Percentiles rank a stretch among this genome's conserved stretches.
Conservation (phyloP, 257 asterid species). For the Scutellaria barbata region DNA sequence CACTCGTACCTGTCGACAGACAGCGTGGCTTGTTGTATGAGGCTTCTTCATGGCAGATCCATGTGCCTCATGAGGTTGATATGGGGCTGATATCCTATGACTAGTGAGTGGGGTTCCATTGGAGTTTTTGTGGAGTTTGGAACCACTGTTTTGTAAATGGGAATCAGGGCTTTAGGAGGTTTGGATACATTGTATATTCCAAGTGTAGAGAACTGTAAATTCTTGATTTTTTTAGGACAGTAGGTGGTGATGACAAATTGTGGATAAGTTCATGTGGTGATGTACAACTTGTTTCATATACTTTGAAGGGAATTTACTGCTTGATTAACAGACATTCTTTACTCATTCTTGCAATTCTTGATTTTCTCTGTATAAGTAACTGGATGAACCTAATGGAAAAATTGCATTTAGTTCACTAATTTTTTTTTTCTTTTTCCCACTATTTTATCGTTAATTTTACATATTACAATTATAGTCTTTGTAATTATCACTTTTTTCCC, state of each 20-base stretch:
- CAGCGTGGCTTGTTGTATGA: conserved; percentile 25
- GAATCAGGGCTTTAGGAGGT: neutral
- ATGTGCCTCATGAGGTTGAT: conserved; percentile 31
- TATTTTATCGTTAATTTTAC: too few relatives aligned
- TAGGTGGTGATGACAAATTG: neutral
- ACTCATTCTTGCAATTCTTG: too few relatives aligned
- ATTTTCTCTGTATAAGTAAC: too few relatives aligned
- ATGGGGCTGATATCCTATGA: conserved; percentile 33
- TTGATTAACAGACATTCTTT: neutral
- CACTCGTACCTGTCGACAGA: conserved; percentile 59
- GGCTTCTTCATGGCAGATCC: conserved; percentile 31
- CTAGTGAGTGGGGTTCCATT: neutral
- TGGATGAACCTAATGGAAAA: too few relatives aligned
- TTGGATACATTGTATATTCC: conserved; percentile 11
- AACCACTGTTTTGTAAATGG: neutral
- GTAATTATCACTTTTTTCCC: too few relatives aligned
- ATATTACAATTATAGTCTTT: too few relatives aligned
- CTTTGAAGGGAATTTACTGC: neutral
- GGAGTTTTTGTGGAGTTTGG: neutral
- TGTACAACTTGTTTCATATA: conserved; percentile 10
- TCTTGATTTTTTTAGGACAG: neutral
- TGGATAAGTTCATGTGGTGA: neutral
- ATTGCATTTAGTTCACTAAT: too few relatives aligned
- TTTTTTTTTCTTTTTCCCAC: too few relatives aligned
- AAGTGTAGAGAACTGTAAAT: conserved; percentile 11